These are phyloP conservation scores for Coleophoma cylindrospora DNA, from an alignment of 2,329 filamentous ascomycete genomes.

Conservation along the genomic window DNA sequence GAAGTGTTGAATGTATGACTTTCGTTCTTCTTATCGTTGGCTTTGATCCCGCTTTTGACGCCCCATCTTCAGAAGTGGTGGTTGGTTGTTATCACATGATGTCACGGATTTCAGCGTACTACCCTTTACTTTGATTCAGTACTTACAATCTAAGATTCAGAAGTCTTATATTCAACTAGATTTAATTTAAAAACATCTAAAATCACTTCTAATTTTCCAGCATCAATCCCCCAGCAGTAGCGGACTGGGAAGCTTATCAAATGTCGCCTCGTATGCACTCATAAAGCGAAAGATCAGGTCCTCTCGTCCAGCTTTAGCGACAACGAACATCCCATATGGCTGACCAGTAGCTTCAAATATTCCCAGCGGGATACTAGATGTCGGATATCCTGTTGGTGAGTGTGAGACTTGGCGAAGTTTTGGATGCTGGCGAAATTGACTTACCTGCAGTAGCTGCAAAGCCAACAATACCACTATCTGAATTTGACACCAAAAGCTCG, in stretches of 20 bases:
- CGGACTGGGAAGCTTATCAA: background rate
- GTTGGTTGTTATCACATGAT: too few relatives aligned
- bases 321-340: constrained; percentile 22
- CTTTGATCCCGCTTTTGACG: too few relatives aligned
- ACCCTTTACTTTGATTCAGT: too few relatives aligned
- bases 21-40: too few relatives aligned
- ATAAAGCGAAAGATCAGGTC: constrained; percentile 19
- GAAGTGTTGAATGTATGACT: too few relatives aligned
- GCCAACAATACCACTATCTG: constrained; percentile 12
- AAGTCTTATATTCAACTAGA: too few relatives aligned
- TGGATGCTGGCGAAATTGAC: background rate
- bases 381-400: constrained; percentile 15
- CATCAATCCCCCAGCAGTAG: background rate
- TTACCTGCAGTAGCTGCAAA: constrained; percentile 17
- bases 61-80: too few relatives aligned
- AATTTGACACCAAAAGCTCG: constrained; percentile 14
- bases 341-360: constrained; percentile 17
- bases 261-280: constrained; percentile 11
- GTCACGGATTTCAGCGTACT: too few relatives aligned
- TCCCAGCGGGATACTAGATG: constrained; percentile 21
- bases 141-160: too few relatives aligned
- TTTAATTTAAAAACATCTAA: background rate
- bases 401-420: background rate
- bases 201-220: background rate
- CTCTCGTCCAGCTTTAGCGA: constrained; percentile 15